Percentiles rank a stretch among this genome's conserved stretches.
These are phyloP conservation scores for Xylariaceae sp. DNA, from an alignment of 2,329 filamentous ascomycete genomes.

Conservation along the genomic window DNA sequence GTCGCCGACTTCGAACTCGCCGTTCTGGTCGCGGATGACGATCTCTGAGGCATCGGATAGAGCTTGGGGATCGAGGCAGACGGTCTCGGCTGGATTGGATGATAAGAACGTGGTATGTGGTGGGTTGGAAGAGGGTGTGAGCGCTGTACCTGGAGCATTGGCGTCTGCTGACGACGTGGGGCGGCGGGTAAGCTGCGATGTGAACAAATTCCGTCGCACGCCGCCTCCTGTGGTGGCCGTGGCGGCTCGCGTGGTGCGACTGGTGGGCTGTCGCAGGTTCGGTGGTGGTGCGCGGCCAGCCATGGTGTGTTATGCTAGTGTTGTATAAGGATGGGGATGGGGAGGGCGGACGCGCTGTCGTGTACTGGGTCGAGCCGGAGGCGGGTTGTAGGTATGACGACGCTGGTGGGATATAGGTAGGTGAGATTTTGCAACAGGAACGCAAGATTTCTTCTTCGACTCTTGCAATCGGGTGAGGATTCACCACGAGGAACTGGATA, in stretches of 20 bases:
- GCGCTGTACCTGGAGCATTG: neutral
- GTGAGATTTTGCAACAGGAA: too few relatives aligned
- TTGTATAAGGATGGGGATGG: neutral
- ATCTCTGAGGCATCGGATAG: constrained; percentile 50
- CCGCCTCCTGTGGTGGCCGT: constrained; percentile 22
- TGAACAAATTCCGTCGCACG: constrained; percentile 56
- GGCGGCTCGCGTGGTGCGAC: constrained; percentile 23
- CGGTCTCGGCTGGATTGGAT: constrained; percentile 41
- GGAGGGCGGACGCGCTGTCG: neutral
- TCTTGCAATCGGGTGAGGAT: too few relatives aligned
- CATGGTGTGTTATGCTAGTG: constrained; percentile 14
- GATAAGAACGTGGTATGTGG: constrained; percentile 22
- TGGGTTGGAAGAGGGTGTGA: neutral
- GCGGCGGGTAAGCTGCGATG: constrained; percentile 54
- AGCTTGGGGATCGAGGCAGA: constrained; percentile 46
- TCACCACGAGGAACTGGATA: too few relatives aligned
- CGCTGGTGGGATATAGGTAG: too few relatives aligned
- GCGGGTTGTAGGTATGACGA: too few relatives aligned
- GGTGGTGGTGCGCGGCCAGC: constrained; percentile 25
- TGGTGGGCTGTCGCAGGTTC: constrained; percentile 17
- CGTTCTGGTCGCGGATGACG: constrained; percentile 59
- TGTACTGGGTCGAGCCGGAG: neutral
- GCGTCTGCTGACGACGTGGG: constrained; percentile 35
- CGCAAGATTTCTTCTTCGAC: too few relatives aligned
- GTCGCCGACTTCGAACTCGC: constrained; percentile 58